A percentile compares a stretch with the other conserved stretches of the same genome.
phyloP scores from a whole-genome alignment of 768 basidiomycete species.

The Lyophyllum decastes region DNA sequence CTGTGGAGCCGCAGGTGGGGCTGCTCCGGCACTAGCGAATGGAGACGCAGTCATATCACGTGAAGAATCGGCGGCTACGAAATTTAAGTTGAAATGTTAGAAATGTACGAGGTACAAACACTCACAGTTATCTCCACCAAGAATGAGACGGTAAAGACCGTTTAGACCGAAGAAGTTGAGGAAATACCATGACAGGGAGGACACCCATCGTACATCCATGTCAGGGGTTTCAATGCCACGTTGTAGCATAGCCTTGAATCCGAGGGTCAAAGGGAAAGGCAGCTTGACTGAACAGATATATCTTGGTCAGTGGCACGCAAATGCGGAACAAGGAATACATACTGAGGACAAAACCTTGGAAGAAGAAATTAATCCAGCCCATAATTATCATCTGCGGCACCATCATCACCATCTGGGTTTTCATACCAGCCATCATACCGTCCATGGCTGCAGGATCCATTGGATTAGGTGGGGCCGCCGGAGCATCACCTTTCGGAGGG shows the following conservation, averaged over 20 bases:
- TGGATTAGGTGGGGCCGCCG: slow-evolving; percentile 71
- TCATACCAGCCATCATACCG: slow-evolving; percentile 98
- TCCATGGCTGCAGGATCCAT: slow-evolving; percentile 95
- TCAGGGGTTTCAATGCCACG: slow-evolving; percentile 93
- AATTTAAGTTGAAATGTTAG: slow-evolving; percentile 9
- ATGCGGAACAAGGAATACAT: slow-evolving; percentile 34
- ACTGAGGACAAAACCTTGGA: slow-evolving; percentile 98
- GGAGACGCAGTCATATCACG: slow-evolving; percentile 73
- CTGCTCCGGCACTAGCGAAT: slow-evolving; percentile 55
- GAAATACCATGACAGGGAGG: slow-evolving; percentile 98
- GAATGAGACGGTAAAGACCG: slow-evolving; percentile 90
- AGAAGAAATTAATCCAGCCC: slow-evolving; percentile 99
- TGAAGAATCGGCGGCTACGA: slow-evolving; percentile 75
- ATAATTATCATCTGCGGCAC: slow-evolving; percentile 98
- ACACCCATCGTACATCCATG: slow-evolving; percentile 99
- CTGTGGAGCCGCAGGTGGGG: slow-evolving; percentile 62
- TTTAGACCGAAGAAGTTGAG: slow-evolving; percentile 98
- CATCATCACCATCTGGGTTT: slow-evolving; percentile 99
- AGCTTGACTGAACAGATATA: slow-evolving; percentile 71
- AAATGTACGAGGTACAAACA: slow-evolving; percentile 11
- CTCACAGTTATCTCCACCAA: slow-evolving; percentile 88
- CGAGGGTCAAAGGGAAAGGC: slow-evolving; percentile 94
- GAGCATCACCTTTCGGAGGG: slow-evolving; percentile 63
- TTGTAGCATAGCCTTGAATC: slow-evolving; percentile 98
- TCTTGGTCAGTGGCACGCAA: background rate